Conservation (phyloP, 2,329 filamentous ascomycete species). For the Mollisia scopiformis region DNA sequence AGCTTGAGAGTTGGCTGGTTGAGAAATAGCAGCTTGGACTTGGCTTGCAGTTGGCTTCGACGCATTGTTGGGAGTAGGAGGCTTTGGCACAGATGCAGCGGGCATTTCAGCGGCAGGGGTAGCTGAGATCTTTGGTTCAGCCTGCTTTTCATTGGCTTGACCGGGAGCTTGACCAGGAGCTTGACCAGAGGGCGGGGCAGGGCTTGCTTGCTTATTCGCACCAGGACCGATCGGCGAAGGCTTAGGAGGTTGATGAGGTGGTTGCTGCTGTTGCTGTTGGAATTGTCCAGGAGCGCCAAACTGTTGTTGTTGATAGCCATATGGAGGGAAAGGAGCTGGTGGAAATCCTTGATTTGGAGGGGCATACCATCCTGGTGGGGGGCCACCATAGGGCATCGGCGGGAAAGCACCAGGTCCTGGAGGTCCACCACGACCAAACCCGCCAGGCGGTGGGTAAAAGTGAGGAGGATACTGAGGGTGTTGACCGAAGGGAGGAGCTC, state of each 20-base stretch:
- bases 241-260: constrained; percentile 37
- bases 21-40: constrained; percentile 50
- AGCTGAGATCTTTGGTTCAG: constrained; percentile 57
- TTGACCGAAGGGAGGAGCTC: constrained; percentile 40
- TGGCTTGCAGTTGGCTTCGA: constrained; percentile 66
- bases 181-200: constrained; percentile 47
- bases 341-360: constrained; percentile 75
- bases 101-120: constrained; percentile 43
- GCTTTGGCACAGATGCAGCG: constrained; percentile 43
- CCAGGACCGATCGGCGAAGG: constrained; percentile 55
- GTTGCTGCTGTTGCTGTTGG: constrained; percentile 38
- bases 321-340: constrained; percentile 54
- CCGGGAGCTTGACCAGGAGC: constrained; percentile 28
- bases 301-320: constrained; percentile 52
- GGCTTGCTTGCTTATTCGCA: constrained; percentile 50
- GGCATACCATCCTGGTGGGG: constrained; percentile 74
- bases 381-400: constrained; percentile 77
- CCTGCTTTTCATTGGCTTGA: constrained; percentile 44
- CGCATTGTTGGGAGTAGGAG: constrained; percentile 67
- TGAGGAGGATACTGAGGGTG: constrained; percentile 44
- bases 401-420: constrained; percentile 68
- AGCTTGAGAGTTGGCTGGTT: constrained; percentile 21
- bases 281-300: not conserved
- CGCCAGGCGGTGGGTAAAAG: constrained; percentile 47
- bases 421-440: constrained; percentile 58